Evolutionary conservation across 108 stramenopile genomes (phyloP).

Genomic region (Discostella pseudostelligera): DNA sequence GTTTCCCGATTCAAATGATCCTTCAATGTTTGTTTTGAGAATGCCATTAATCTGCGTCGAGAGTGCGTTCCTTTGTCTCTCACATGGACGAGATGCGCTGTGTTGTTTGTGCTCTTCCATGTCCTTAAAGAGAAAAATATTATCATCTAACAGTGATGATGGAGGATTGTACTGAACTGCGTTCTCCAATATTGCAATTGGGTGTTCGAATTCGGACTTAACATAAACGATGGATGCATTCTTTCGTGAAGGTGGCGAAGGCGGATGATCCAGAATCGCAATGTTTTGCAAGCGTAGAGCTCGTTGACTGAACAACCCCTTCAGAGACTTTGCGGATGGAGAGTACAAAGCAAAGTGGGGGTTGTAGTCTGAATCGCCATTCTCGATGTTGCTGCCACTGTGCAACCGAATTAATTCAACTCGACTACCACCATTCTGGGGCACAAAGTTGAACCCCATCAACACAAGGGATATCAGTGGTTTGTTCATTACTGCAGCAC

Average conservation of each 20-base stretch:
- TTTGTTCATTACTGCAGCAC: constrained; percentile 49
- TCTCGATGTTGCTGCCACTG: constrained; percentile 7
- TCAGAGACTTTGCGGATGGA: constrained; percentile 22
- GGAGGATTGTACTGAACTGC: constrained; percentile 35
- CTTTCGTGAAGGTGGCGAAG: constrained; percentile 1
- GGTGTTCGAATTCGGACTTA: constrained; percentile 44
- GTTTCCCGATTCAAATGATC: neutral
- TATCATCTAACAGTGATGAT: neutral
- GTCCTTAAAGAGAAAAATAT: neutral
- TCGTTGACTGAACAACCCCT: constrained; percentile 37
- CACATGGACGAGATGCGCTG: neutral
- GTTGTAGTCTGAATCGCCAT: neutral
- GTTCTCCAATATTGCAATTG: constrained; percentile 26
- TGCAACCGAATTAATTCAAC: constrained; percentile 36
- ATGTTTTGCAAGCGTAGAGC: constrained; percentile 39
- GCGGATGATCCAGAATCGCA: constrained; percentile 19
- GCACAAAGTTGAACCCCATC: constrained; percentile 40
- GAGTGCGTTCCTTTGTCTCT: neutral
- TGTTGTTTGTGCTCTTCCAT: neutral
- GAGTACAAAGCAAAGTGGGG: constrained; percentile 36
- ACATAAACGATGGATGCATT: constrained; percentile 17
- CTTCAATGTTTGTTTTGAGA: constrained; percentile 4
- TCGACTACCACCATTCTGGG: constrained; percentile 32
- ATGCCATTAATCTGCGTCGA: neutral
- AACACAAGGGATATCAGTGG: constrained; percentile 42